These are phyloP conservation scores for Nicotiana tomentosiformis DNA, from an alignment of 257 asterid genomes.

Conservation along the genomic window DNA sequence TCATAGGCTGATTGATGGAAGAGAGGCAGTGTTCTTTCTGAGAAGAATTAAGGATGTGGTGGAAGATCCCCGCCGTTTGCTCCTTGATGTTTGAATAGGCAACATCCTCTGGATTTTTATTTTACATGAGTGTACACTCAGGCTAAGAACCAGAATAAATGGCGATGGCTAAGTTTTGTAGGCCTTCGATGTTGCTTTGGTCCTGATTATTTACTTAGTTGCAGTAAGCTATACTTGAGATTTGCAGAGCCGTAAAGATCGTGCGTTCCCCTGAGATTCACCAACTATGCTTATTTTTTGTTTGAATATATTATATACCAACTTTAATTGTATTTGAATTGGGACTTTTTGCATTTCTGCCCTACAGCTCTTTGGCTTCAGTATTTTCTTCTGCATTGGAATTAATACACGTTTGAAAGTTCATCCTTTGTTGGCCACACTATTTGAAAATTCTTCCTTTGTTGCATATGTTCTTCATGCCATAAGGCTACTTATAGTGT, in stretches of 20 bases:
- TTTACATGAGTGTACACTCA: slow-evolving; percentile 9
- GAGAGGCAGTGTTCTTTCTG: slow-evolving; percentile 93
- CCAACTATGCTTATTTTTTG: neutral
- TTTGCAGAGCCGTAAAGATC: slow-evolving; percentile 3
- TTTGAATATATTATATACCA: neutral
- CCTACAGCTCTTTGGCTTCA: neutral
- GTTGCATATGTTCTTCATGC: too few relatives aligned
- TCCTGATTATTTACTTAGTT: neutral
- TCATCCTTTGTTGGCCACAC: neutral
- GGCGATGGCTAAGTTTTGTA: slow-evolving; percentile 35
- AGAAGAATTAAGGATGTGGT: slow-evolving; percentile 93
- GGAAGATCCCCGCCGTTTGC: slow-evolving; percentile 92
- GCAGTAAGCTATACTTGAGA: slow-evolving; percentile 16
- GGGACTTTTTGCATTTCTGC: neutral
- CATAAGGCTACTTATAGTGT: too few relatives aligned
- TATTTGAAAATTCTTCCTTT: neutral
- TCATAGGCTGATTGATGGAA: slow-evolving; percentile 93
- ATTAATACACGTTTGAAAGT: neutral
- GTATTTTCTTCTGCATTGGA: neutral
- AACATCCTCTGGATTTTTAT: neutral
- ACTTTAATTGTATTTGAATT: neutral
- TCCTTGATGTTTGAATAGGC: slow-evolving; percentile 63
- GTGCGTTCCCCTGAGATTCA: neutral
- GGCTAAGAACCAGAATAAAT: slow-evolving; percentile 34
- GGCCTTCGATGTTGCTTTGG: slow-evolving; percentile 13